phyloP scores from a whole-genome alignment of 108 stramenopile genomes.

The Cyclotella atomus region DNA sequence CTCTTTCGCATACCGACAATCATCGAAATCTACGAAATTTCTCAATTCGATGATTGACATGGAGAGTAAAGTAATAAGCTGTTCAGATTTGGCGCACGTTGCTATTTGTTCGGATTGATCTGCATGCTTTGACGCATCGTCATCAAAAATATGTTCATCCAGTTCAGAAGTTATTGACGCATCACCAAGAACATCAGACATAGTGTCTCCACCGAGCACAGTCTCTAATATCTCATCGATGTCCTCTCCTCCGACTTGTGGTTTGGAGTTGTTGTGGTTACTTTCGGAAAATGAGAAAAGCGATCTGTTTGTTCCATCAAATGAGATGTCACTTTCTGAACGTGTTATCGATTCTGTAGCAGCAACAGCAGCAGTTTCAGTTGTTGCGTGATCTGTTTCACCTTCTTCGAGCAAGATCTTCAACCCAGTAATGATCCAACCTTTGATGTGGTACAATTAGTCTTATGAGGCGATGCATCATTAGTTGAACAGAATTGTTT shows the following conservation, averaged over 20 bases:
- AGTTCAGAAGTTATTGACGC: constrained; percentile 39
- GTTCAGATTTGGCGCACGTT: constrained; percentile 38
- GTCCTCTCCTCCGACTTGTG: constrained; percentile 7
- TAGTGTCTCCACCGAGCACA: constrained; percentile 3
- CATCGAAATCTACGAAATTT: constrained; percentile 64
- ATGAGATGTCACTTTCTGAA: constrained; percentile 6
- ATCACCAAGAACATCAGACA: constrained; percentile 16
- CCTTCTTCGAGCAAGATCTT: constrained; percentile 16
- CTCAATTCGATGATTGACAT: constrained; percentile 70
- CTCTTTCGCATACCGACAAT: constrained; percentile 45
- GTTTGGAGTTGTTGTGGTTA: neutral
- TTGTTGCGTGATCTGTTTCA: constrained; percentile 12
- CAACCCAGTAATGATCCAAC: constrained; percentile 19
- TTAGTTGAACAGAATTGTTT: neutral
- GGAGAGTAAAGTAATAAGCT: constrained; percentile 54
- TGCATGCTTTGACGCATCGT: constrained; percentile 7
- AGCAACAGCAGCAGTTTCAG: neutral
- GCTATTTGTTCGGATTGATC: constrained; percentile 10
- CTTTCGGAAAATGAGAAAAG: neutral
- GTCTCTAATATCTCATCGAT: constrained; percentile 27
- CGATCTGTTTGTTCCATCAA: constrained; percentile 16
- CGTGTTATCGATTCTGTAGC: constrained; percentile 10
- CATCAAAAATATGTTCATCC: constrained; percentile 33
- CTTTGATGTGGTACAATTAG: neutral
- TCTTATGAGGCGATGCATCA: no score